A percentile compares a stretch with the other conserved stretches of the same genome.
These are phyloP conservation scores for Tylopilus vinaceipallidus DNA, from an alignment of 768 basidiomycete species.

Conservation along the genomic window DNA sequence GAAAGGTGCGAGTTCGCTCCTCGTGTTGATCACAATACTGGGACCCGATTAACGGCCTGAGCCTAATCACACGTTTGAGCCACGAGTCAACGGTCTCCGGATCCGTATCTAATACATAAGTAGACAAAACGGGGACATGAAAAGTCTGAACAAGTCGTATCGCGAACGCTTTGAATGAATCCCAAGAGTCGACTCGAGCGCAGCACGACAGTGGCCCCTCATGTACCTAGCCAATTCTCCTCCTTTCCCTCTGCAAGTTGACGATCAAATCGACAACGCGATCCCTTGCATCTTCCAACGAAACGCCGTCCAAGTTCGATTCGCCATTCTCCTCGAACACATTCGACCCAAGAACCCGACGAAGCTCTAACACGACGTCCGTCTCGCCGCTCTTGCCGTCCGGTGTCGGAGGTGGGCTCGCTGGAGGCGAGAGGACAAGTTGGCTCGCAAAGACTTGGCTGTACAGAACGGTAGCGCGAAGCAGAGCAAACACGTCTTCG, in stretches of 20 bases:
- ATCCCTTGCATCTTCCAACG: constrained; percentile 73
- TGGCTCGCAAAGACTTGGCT: constrained; percentile 52
- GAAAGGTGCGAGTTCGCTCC: not conserved
- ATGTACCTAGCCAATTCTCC: constrained; percentile 13
- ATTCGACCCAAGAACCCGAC: constrained; percentile 52
- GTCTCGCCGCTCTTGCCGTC: constrained; percentile 11
- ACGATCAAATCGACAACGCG: constrained; percentile 71
- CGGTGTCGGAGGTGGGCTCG: constrained; percentile 43
- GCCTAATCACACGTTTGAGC: too few relatives aligned
- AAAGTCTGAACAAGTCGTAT: not conserved
- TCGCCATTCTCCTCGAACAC: constrained; percentile 40
- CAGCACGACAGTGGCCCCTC: not conserved
- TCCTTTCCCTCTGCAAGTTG: constrained; percentile 32
- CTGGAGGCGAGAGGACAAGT: constrained; percentile 56
- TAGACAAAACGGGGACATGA: not conserved
- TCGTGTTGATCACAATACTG: not conserved
- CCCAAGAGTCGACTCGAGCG: too few relatives aligned
- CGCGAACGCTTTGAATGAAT: too few relatives aligned
- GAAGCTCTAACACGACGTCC: constrained; percentile 45
- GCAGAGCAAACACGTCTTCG: constrained; percentile 49
- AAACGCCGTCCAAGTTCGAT: constrained; percentile 28
- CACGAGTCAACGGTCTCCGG: not conserved
- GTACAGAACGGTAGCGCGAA: constrained; percentile 61
- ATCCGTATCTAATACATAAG: constrained; percentile 19
- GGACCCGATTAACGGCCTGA: too few relatives aligned